These are phyloP conservation scores for Pichiaceae sp. DNA, from an alignment of 1,139 yeast species.

Conservation along the genomic window DNA sequence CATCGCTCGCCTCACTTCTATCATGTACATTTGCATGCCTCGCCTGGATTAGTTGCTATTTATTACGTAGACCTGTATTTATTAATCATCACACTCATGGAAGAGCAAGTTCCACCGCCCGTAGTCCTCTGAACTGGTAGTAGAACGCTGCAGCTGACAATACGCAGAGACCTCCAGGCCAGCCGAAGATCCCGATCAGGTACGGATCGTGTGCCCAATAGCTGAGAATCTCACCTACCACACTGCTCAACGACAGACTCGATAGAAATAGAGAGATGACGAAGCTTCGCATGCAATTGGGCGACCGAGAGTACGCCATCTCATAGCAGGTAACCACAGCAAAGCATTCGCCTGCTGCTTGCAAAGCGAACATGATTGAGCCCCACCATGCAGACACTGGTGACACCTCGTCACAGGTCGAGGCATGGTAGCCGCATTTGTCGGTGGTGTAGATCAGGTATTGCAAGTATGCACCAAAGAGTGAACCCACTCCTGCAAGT, in stretches of 20 bases:
- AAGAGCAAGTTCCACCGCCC: background rate
- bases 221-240: constrained; percentile 30
- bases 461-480: constrained; percentile 77
- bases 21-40: background rate
- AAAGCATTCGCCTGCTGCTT: constrained; percentile 64
- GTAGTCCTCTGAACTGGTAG: constrained; percentile 6
- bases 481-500: constrained; percentile 62
- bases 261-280: constrained; percentile 61
- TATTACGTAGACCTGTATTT: background rate
- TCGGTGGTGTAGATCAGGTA: constrained; percentile 63
- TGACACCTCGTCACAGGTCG: constrained; percentile 39
- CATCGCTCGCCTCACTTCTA: background rate
- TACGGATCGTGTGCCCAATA: constrained; percentile 20
- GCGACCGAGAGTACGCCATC: constrained; percentile 63
- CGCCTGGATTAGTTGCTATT: too few relatives aligned
- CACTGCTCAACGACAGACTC: constrained; percentile 51
- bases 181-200: constrained; percentile 14
- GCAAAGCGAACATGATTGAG: constrained; percentile 40
- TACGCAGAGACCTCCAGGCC: constrained; percentile 14
- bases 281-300: constrained; percentile 58
- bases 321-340: constrained; percentile 63
- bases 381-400: constrained; percentile 53
- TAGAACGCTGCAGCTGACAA: constrained; percentile 8
- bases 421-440: constrained; percentile 66
- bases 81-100: background rate